phyloP scores from a whole-genome alignment of 495 filamentous ascomycete species.

The Aspergillus biplanus region DNA sequence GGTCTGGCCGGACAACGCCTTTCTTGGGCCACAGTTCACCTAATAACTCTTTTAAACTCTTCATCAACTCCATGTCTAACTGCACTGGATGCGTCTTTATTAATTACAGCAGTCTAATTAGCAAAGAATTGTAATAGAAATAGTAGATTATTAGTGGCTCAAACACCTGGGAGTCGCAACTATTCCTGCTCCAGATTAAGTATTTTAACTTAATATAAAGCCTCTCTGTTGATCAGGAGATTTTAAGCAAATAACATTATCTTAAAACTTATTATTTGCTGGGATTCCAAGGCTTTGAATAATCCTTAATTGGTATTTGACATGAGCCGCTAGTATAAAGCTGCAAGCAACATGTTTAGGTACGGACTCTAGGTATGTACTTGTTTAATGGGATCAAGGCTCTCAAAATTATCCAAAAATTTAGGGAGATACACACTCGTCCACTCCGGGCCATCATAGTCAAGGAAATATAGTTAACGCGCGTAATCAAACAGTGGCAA shows the following conservation, averaged over 20 bases:
- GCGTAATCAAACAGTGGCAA: slow-evolving; percentile 36
- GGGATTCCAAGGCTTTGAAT: slow-evolving; percentile 31
- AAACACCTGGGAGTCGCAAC: slow-evolving; percentile 29
- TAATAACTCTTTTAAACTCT: slow-evolving; percentile 20
- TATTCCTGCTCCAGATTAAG: slow-evolving; percentile 28
- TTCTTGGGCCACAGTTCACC: slow-evolving; percentile 31
- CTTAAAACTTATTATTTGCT: slow-evolving; percentile 24
- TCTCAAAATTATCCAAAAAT: slow-evolving; percentile 27
- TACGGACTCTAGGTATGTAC: slow-evolving; percentile 26
- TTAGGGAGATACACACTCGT: slow-evolving; percentile 22
- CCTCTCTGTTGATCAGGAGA: slow-evolving; percentile 29
- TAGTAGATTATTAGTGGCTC: slow-evolving; percentile 24
- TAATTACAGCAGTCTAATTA: slow-evolving; percentile 21
- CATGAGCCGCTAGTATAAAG: slow-evolving; percentile 24
- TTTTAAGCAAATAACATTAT: slow-evolving; percentile 28
- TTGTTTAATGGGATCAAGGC: slow-evolving; percentile 26
- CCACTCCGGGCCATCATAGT: slow-evolving; percentile 28
- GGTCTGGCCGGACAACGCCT: slow-evolving; percentile 20
- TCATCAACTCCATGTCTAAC: slow-evolving; percentile 32
- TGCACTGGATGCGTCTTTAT: slow-evolving; percentile 26
- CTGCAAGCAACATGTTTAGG: slow-evolving; percentile 25
- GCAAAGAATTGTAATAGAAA: slow-evolving; percentile 27
- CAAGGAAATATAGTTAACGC: slow-evolving; percentile 31
- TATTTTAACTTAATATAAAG: slow-evolving; percentile 23
- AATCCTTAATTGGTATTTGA: slow-evolving; percentile 21